A percentile compares a stretch with the other conserved stretches of the same genome.
Evolutionary conservation across 805 yeast species (phyloP).

Genomic region (Teunomyces stri): DNA sequence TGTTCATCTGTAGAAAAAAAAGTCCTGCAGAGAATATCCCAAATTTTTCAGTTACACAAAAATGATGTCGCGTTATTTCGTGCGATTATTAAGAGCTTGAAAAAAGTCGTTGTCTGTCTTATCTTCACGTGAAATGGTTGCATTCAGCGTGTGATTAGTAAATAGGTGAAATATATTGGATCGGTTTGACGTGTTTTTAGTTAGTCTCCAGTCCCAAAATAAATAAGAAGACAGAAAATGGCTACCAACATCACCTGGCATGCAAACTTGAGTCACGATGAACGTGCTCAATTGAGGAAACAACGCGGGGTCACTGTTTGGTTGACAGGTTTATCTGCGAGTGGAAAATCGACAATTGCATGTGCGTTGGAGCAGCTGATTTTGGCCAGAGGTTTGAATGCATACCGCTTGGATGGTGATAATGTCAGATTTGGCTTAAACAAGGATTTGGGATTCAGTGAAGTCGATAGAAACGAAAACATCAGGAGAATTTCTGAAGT

Average conservation of each 20-base stretch:
- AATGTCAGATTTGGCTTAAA: constrained; percentile 92
- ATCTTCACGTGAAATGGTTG: constrained; percentile 4
- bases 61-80: not conserved
- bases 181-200: not conserved
- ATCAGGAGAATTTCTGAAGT: constrained; percentile 95
- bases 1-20: not conserved
- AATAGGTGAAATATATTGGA: not conserved
- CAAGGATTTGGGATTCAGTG: constrained; percentile 92
- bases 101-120: not conserved
- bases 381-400: constrained; percentile 62
- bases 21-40: not conserved
- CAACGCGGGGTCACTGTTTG: constrained; percentile 90
- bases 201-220: not conserved
- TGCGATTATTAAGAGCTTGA: not conserved
- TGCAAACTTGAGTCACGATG: constrained; percentile 78
- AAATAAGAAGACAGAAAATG: constrained; percentile 46
- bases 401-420: constrained; percentile 93
- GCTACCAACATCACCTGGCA: constrained; percentile 98
- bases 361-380: constrained; percentile 87
- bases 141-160: constrained; percentile 1
- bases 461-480: constrained; percentile 89
- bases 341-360: constrained; percentile 93
- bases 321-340: constrained; percentile 94
- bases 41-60: constrained; percentile 1
- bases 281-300: constrained; percentile 66